Evolutionary conservation across 2,329 filamentous ascomycete species (phyloP), one percentile per base, ranked within the genome.

Genomic region (Akanthomyces dipterigenus): DNA sequence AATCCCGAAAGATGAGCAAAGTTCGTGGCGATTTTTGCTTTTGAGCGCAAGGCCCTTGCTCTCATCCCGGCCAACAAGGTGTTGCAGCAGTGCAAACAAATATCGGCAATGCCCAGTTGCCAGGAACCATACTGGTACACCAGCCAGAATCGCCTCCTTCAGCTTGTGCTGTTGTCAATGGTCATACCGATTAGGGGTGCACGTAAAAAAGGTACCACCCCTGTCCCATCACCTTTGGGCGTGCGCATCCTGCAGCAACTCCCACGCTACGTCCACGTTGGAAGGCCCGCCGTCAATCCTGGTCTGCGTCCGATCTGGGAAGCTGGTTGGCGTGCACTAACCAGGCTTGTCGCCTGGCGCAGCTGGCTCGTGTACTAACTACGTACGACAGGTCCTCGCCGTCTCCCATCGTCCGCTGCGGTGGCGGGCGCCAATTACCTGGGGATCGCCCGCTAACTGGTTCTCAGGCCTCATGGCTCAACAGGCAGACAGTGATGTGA

Each of bases 241-340:
- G 24, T 42, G 38, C 28, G 55, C 45, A 28, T 49, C 55, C 42
- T 38, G 42, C 54, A 56, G 28, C 43, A 49, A 20, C 34, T 58
- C 31, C 55, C 46, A 51, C 46, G 46, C 56, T 42, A 59, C 36
- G 42, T 51, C 45, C 48, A 59, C 45, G 55, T 49, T 57, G 54
- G 18, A 49, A 40, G 55, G 55, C 55, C 55, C 31, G 31, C 55
- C 28, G 28, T 48, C 24, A n/a, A 59, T 28, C 56, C 56, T 51
- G 38, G 56, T 51, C 56, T 31, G 48, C 56, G 36, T 59, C 56
- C 56, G 56, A 59, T 59, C 56, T 51, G 56, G 56, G 46, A 51
- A 51, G 46, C 46, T 59, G 36, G 36, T 26, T 26, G 51, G 55
- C 43, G 26, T 26, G 7, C 14, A 26, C 55, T 26, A 26, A 18